A percentile compares a stretch with the other conserved stretches of the same genome.
Evolutionary conservation across 768 basidiomycete species (phyloP).

Genomic region (Boletus vermiculosoides): DNA sequence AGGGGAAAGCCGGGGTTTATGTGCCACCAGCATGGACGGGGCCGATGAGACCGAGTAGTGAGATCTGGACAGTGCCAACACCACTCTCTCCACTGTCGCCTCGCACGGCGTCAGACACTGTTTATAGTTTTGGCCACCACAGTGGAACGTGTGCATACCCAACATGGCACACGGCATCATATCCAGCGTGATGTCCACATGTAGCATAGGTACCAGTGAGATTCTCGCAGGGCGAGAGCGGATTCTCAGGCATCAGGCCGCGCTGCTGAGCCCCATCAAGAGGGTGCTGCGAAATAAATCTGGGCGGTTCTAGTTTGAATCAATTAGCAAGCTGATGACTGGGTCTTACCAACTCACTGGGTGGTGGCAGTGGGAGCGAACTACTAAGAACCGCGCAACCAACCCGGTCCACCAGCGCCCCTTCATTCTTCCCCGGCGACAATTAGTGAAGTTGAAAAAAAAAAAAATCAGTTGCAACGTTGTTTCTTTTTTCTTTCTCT

Average conservation of each 20-base stretch:
- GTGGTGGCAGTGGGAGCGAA: conserved; percentile 14
- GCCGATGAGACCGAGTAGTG: background rate
- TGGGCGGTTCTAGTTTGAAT: background rate
- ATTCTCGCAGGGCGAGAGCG: background rate
- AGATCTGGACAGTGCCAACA: conserved; percentile 1
- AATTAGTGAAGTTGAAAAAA: conserved; percentile 6
- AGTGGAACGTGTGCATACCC: conserved; percentile 1
- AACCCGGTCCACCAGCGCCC: background rate
- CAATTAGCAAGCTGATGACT: background rate
- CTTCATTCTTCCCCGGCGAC: background rate
- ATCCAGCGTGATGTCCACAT: conserved; percentile 12
- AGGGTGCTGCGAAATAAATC: background rate
- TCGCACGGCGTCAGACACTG: background rate
- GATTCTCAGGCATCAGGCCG: background rate
- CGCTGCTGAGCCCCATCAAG: background rate
- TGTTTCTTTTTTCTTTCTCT: background rate
- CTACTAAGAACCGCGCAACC: conserved; percentile 9
- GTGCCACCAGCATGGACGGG: background rate
- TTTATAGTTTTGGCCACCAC: conserved; percentile 2
- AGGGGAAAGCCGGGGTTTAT: background rate
- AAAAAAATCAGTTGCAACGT: conserved; percentile 1
- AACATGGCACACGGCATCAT: conserved; percentile 5
- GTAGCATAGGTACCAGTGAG: background rate
- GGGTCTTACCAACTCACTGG: conserved; percentile 1
- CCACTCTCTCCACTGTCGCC: conserved; percentile 9